A percentile compares a stretch with the other conserved stretches of the same genome.
Evolutionary conservation across 352 stramenopile species (phyloP).

Genomic region (Pythium aquatile): DNA sequence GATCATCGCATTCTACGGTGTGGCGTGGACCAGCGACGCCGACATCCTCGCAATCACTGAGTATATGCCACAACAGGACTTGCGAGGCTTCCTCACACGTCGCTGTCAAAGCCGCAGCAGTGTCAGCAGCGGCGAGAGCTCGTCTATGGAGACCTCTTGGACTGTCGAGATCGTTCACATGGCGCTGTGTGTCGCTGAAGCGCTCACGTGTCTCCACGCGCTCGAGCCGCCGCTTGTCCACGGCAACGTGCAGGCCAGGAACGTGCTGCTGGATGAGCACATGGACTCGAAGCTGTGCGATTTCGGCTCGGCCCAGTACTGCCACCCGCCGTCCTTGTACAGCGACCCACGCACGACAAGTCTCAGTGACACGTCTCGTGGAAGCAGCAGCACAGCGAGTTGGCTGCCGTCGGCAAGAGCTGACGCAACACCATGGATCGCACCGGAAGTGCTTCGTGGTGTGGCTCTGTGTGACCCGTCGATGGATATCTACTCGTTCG

Average conservation of each 20-base stretch:
- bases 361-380: background rate
- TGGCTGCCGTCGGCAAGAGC: conserved; percentile 18
- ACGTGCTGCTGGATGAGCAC: conserved; percentile 33
- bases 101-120: conserved; percentile 8
- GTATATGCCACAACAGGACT: conserved; percentile 44
- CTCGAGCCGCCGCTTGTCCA: conserved; percentile 34
- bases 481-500: conserved; percentile 34
- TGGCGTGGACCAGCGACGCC: conserved; percentile 35
- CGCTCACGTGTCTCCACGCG: conserved; percentile 32
- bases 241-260: conserved; percentile 35
- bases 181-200: conserved; percentile 44
- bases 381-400: conserved; percentile 8
- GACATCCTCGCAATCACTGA: conserved; percentile 44
- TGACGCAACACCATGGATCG: conserved; percentile 24
- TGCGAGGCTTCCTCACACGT: conserved; percentile 26
- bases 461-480: conserved; percentile 16
- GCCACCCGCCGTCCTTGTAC: conserved; percentile 9
- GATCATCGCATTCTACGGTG: conserved; percentile 51
- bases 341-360: background rate
- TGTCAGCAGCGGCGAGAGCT: conserved; percentile 1
- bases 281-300: conserved; percentile 39
- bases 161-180: conserved; percentile 38
- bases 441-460: conserved; percentile 23
- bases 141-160: conserved; percentile 19
- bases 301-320: conserved; percentile 36